Conservation (phyloP, 2,329 filamentous ascomycete genomes). For the Plectosphaerella sp. region DNA sequence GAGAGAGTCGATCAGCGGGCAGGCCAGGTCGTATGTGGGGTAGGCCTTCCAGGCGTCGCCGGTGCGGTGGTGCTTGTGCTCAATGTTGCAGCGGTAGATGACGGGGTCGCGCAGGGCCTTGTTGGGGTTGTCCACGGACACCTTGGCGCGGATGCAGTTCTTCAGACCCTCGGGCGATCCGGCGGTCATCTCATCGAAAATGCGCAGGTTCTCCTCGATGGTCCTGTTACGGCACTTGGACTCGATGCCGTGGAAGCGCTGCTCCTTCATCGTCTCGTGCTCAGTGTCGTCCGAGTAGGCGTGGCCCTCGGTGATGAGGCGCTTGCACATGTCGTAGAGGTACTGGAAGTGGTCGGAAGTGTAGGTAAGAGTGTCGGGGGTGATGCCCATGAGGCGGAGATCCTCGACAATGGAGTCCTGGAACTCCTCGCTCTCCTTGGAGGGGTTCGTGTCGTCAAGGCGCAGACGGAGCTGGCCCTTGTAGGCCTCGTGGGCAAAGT, state of each 20-base stretch:
- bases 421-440: conserved; percentile 95
- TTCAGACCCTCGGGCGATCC: conserved; percentile 72
- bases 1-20: conserved; percentile 73
- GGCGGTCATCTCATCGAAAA: conserved; percentile 90
- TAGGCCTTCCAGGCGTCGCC: conserved; percentile 80
- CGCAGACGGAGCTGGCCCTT: conserved; percentile 86
- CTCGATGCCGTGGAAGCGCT: conserved; percentile 79
- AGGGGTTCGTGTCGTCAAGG: conserved; percentile 96
- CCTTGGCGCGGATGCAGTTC: conserved; percentile 94
- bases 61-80: conserved; percentile 68
- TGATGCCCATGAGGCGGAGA: conserved; percentile 84
- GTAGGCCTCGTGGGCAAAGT: conserved; percentile 92
- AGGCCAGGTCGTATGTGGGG: conserved; percentile 83
- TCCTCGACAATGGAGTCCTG: conserved; percentile 93
- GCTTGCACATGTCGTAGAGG: conserved; percentile 79
- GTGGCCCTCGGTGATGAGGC: conserved; percentile 79
- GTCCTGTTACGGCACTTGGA: conserved; percentile 75
- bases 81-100: conserved; percentile 87
- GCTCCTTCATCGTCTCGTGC: conserved; percentile 78
- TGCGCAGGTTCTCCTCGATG: conserved; percentile 78
- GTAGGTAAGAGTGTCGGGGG: conserved; percentile 80
- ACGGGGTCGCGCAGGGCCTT: conserved; percentile 95
- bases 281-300: conserved; percentile 95
- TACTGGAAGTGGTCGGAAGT: conserved; percentile 95
- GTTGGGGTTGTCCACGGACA: conserved; percentile 87